A percentile compares a stretch with the other conserved stretches of the same genome.
Evolutionary conservation across 345 rosid species (phyloP).

Genomic region (Trapa incisa): DNA sequence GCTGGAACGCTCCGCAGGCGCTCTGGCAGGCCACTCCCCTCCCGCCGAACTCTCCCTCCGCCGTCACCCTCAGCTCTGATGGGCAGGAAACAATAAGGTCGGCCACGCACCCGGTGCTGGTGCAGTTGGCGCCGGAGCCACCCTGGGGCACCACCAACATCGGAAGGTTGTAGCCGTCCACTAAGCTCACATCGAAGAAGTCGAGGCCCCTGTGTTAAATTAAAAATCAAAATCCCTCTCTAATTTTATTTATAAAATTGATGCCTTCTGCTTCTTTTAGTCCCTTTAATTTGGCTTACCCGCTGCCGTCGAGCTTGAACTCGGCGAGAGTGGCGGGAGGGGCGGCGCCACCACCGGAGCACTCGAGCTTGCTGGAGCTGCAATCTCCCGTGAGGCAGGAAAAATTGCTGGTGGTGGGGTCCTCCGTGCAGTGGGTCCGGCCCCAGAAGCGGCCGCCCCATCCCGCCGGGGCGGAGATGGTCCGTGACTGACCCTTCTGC

Average conservation of each 20-base stretch:
- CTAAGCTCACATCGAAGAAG: conserved; percentile 78
- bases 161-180: conserved; percentile 93
- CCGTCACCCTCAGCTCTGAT: conserved; percentile 55
- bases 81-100: conserved; percentile 77
- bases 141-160: conserved; percentile 71
- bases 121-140: conserved; percentile 57
- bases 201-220: conserved; percentile 32
- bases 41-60: conserved; percentile 14
- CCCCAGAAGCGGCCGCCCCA: conserved; percentile 99
- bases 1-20: conserved; percentile 75
- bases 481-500: conserved; percentile 42
- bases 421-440: conserved; percentile 59
- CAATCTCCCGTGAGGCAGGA: conserved; percentile 80
- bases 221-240: not conserved
- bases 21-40: conserved; percentile 64
- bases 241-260: too few relatives aligned
- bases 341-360: conserved; percentile 59
- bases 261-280: not conserved
- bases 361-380: conserved; percentile 61
- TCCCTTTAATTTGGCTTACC: not conserved
- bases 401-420: conserved; percentile 43
- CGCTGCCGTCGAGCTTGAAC: conserved; percentile 64
- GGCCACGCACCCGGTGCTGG: conserved; percentile 57
- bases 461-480: conserved; percentile 50
- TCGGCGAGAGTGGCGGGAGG: conserved; percentile 88